Percentiles rank a stretch among this genome's conserved stretches.
These are phyloP conservation scores for Prunus padus DNA, from an alignment of 306 rosid species.

Conservation along the genomic window DNA sequence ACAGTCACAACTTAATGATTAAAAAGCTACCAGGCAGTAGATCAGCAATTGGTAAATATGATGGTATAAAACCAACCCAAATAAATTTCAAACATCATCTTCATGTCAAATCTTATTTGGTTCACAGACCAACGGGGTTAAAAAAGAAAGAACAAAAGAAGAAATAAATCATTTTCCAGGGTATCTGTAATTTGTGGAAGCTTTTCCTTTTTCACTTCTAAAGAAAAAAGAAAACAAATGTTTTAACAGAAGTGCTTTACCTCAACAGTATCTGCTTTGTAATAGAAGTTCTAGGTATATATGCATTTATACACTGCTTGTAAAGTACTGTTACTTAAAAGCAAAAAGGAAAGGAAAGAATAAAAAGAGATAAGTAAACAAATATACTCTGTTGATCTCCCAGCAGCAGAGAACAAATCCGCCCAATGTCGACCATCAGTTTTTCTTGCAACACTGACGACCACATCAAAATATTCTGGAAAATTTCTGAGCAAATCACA, in stretches of 20 bases:
- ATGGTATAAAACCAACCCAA: background rate
- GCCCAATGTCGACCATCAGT: conserved; percentile 99
- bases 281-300: background rate
- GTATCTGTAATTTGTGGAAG: background rate
- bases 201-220: background rate
- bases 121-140: background rate
- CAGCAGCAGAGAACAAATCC: conserved; percentile 91
- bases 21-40: conserved; percentile 9
- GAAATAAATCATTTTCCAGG: background rate
- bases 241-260: background rate
- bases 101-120: background rate
- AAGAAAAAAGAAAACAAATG: background rate
- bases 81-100: background rate
- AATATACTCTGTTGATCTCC: conserved; percentile 89
- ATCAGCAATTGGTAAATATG: background rate
- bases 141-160: background rate
- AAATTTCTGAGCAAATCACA: conserved; percentile 86
- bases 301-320: background rate
- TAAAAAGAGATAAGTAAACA: conserved; percentile 12
- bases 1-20: background rate
- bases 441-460: conserved; percentile 98
- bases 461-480: conserved; percentile 90
- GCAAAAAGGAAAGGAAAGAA: conserved; percentile 19
- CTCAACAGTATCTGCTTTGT: background rate
- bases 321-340: conserved; percentile 6